Percentiles rank a stretch among this genome's conserved stretches.
phyloP scores from a whole-genome alignment of 2,329 filamentous ascomycete species.

The Apiospora pterosperma region DNA sequence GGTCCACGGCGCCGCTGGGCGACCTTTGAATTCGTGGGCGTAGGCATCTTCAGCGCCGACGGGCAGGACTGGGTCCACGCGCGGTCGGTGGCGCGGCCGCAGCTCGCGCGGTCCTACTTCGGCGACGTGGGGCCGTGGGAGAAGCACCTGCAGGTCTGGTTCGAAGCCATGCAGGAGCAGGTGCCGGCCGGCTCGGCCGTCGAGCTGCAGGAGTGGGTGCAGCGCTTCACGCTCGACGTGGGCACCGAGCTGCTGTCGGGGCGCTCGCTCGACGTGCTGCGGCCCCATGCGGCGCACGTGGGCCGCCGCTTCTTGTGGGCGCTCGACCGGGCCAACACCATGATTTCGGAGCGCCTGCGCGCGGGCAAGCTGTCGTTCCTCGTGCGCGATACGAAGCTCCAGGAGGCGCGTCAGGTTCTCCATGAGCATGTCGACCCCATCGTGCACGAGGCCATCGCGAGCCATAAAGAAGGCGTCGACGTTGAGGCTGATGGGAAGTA shows the following conservation, averaged over 20 bases:
- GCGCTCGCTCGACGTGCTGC: too few species aligned
- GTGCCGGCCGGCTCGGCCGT: neutral
- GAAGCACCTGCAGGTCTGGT: slow-evolving; percentile 5
- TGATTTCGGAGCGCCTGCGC: too few species aligned
- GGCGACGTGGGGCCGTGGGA: slow-evolving; percentile 71
- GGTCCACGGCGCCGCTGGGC: neutral
- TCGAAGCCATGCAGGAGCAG: neutral
- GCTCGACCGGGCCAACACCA: too few species aligned
- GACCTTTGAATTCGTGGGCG: slow-evolving; percentile 37
- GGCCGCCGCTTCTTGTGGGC: too few species aligned
- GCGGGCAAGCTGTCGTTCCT: slow-evolving; percentile 36
- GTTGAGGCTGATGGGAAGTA: too few species aligned
- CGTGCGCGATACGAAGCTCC: slow-evolving; percentile 33
- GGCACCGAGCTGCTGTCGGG: too few species aligned
- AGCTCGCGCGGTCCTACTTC: slow-evolving; percentile 50
- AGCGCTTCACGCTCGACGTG: too few species aligned
- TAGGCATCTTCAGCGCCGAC: slow-evolving; percentile 34
- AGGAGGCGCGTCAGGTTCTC: too few species aligned
- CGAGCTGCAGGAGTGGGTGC: too few species aligned
- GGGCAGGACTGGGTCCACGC: slow-evolving; percentile 34
- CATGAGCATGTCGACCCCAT: too few species aligned
- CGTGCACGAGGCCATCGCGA: too few species aligned
- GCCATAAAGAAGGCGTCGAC: too few species aligned
- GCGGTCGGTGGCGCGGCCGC: slow-evolving; percentile 46
- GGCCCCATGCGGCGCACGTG: slow-evolving; percentile 30